phyloP scores from a whole-genome alignment of 73 alveolate species.

The Paraurostyla sp. region DNA sequence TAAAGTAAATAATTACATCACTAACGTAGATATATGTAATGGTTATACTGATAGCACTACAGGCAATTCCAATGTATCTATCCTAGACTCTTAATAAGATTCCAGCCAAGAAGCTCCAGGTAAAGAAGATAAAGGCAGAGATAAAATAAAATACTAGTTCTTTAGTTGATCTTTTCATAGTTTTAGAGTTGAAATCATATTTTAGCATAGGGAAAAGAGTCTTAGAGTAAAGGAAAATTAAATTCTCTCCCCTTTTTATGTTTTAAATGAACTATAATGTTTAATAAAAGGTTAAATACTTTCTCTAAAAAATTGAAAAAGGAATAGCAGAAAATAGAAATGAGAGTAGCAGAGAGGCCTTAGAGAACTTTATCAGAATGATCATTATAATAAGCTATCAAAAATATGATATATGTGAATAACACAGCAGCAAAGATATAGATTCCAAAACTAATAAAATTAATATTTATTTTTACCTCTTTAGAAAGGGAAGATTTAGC shows the following conservation, averaged over 20 bases:
- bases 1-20: neutral
- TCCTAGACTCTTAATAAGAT: slow-evolving; percentile 1
- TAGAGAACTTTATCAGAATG: neutral
- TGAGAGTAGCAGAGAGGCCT: slow-evolving; percentile 29
- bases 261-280: neutral
- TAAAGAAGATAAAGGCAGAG: slow-evolving; percentile 18
- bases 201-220: slow-evolving; percentile 61
- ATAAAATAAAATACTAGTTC: slow-evolving; percentile 9
- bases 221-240: slow-evolving; percentile 26
- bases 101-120: slow-evolving; percentile 67
- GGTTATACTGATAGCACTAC: neutral
- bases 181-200: neutral
- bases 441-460: too few species aligned
- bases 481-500: neutral
- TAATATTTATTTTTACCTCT: neutral
- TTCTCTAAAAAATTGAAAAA: slow-evolving; percentile 9
- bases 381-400: slow-evolving; percentile 8
- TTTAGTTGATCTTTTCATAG: slow-evolving; percentile 10
- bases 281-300: neutral
- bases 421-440: too few species aligned
- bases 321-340: slow-evolving; percentile 11
- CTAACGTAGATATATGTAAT: neutral
- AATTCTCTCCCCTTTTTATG: neutral
- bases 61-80: slow-evolving; percentile 51
- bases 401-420: neutral